phyloP scores from a whole-genome alignment of 208 protist species.

The Sergeia podlipaevii region DNA sequence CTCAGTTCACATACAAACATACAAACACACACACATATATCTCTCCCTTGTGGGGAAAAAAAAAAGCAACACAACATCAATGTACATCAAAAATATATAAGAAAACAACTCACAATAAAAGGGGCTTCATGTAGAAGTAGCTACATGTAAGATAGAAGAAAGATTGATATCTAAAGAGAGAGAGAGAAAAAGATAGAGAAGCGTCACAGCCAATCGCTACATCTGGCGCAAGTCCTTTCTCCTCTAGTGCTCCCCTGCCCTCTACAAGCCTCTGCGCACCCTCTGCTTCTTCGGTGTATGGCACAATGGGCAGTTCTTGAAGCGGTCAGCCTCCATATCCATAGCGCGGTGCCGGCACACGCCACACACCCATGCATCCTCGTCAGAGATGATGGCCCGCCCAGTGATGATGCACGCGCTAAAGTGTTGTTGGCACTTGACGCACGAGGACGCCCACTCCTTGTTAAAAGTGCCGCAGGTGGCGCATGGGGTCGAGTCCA shows the following conservation, averaged over 20 bases:
- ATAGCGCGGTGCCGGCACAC: conserved; percentile 84
- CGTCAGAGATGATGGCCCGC: conserved; percentile 58
- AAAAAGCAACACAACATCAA: no score
- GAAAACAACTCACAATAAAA: no score
- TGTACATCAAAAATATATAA: no score
- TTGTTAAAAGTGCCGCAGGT: conserved; percentile 84
- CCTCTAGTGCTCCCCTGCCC: background rate
- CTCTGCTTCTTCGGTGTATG: conserved; percentile 74
- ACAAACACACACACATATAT: no score
- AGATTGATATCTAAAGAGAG: no score
- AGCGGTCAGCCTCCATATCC: conserved; percentile 64
- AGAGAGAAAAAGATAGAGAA: no score
- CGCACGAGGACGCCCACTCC: conserved; percentile 87
- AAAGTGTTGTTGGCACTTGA: conserved; percentile 82
- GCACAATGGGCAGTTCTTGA: conserved; percentile 91
- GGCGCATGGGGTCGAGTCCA: conserved; percentile 71
- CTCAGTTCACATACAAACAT: no score
- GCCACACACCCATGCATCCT: conserved; percentile 72
- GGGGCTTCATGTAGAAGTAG: no score
- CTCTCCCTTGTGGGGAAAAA: no score
- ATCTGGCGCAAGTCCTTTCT: no score
- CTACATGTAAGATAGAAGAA: no score
- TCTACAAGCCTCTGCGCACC: conserved; percentile 15
- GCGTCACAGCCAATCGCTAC: no score
- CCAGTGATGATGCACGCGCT: conserved; percentile 86